These are phyloP conservation scores for Claviceps purpurea DNA, from an alignment of 2,329 filamentous ascomycete genomes.

Conservation along the genomic window DNA sequence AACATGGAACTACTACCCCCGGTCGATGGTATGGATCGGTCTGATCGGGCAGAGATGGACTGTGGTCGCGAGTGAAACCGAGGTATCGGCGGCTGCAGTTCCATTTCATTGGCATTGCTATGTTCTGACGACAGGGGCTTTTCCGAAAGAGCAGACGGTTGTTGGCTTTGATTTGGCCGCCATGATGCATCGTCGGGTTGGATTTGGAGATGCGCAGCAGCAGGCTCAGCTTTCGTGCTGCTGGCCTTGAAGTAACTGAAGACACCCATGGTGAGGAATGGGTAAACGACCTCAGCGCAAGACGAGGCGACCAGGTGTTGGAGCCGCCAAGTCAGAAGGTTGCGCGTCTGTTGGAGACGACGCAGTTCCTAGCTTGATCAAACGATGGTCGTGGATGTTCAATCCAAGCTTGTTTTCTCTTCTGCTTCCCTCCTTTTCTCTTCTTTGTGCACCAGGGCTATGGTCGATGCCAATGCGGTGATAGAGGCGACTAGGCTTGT, in stretches of 20 bases:
- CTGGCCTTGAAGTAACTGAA: slow-evolving; percentile 47
- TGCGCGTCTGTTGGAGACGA: neutral
- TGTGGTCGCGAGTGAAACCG: slow-evolving; percentile 17
- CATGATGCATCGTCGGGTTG: slow-evolving; percentile 9
- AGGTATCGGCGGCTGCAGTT: slow-evolving; percentile 35
- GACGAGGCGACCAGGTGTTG: neutral
- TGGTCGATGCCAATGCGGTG: neutral
- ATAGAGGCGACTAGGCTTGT: neutral
- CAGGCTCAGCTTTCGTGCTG: slow-evolving; percentile 10
- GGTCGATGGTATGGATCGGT: slow-evolving; percentile 25
- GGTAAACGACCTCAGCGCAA: neutral
- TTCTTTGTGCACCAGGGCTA: neutral
- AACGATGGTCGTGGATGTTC: too few species aligned
- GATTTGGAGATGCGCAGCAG: slow-evolving; percentile 4
- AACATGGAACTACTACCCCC: slow-evolving; percentile 39
- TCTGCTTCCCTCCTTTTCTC: neutral
- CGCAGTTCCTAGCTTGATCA: too few species aligned
- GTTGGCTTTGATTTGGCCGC: slow-evolving; percentile 11
- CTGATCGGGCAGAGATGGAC: slow-evolving; percentile 33
- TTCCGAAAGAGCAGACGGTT: slow-evolving; percentile 20
- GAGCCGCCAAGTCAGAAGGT: neutral
- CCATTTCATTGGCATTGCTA: slow-evolving; percentile 27
- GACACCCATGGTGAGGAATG: slow-evolving; percentile 39
- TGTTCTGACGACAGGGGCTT: slow-evolving; percentile 18
- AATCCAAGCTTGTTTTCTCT: neutral